Evolutionary conservation across 129 eudicot species (phyloP), one percentile per base, ranked within the genome.

Genomic region (Pseudognaphalium luteoalbum): DNA sequence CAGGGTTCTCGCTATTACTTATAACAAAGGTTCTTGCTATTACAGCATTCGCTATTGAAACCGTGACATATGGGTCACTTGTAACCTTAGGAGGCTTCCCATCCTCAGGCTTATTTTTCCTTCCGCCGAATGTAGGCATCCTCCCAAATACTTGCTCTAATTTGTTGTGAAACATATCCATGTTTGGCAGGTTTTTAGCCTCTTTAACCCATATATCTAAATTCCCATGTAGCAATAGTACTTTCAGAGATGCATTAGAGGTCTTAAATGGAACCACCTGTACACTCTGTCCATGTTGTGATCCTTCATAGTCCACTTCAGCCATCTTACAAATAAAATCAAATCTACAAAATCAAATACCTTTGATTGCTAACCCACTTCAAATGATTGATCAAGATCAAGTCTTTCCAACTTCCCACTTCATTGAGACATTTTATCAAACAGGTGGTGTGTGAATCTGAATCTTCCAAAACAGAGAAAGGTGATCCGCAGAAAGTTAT

Each of bases 151-250:
- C 32, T n/a, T 73, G 67, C 1, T 79, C 84, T 70, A 84, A 70
- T 11, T 9, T 84, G 59, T 72, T 84, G 32, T 80, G 84, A 59
- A 84, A 76, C 69, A 75, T 14, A 21, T 84, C 88, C 88, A 76
- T 84, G 29, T 77, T 84, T 5, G 88, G 88, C 15, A 84, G 54
- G 63, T 81, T 81, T 50, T 73, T 60, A 4, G 88, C 88, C 74
- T 77, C 85, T 67, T 84, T 68, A 2, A 84, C 88, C 83, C 74
- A 73, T 47, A 84, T 84, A 77, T 84, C 88, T 25, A 84, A 57
- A 61, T 81, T 81, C 33, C 88, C 88, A 65, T 84, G 88, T 15
- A 84, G 56, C 32, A 81, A 29, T 22, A 81, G 19, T 21, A 72
- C 85, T 50, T 73, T 81, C n/a, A 71, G 70, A 66, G 87, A 72